Evolutionary conservation across 2,329 filamentous ascomycete species (phyloP), one percentile per base, ranked within the genome.

Genomic region (Trichoderma sp.): DNA sequence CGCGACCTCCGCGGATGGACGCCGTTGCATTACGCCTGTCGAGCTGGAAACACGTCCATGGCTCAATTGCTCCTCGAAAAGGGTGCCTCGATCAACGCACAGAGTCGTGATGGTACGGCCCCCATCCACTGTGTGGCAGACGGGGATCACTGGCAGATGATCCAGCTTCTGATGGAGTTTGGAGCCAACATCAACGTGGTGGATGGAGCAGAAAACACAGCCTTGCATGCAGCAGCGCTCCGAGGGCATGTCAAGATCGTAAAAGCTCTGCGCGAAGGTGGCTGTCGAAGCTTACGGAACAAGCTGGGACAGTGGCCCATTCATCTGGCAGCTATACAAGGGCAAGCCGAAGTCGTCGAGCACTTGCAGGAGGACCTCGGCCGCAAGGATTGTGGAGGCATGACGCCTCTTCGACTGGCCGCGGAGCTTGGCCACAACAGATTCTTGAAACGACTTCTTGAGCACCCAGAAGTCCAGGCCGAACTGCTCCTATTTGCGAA

Each of bases 11-110:
- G 41, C 7, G 50, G 44, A 47, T 57, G 52, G 61, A 57, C 61
- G 19, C 61, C 61, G 19, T 39, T 64, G 17, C 61, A 64, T 17
- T 57, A 64, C n/a, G 61, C 61, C 7, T 57, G 61, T 15, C 7
- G 19, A 39, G 10, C 24, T 10, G 24, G 41, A 6, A 47, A 28
- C 7, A 14, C 14, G 5, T 19, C 15, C 2, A 48, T 57, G 43
- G 51, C 19, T 10, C 26, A n/a, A 47, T 7, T 41, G 7, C 61
- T 63, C 39, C 61, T 63, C 2, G 39, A 45, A 28, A 57, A 26
- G 26, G 51, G 28, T 12, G 24, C 61, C 1, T 24, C 19, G 17
- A 24, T 47, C 4, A 21, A 44, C 28, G 2, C 19, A 0, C 61
- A 57, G 43, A 52, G 52, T 1, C 41, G 28, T 24, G 61, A 64